phyloP scores from a whole-genome alignment of 257 asterid species.

The Cinchona pubescens region DNA sequence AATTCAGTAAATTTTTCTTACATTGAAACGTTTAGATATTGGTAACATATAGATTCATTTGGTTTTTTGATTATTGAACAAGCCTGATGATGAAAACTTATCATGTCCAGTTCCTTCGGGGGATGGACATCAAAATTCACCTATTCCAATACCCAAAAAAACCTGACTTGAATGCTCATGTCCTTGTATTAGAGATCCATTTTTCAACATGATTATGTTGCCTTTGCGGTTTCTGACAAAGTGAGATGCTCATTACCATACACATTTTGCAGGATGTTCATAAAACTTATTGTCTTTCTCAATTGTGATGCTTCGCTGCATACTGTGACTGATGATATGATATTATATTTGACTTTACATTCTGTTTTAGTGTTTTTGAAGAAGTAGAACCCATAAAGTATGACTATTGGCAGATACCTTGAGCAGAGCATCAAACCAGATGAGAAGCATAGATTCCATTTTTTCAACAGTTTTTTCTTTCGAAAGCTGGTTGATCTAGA shows the following conservation, averaged over 20 bases:
- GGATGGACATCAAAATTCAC: too few species aligned
- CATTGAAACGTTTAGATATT: too few species aligned
- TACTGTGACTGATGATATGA: neutral
- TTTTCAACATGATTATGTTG: neutral
- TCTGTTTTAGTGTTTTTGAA: neutral
- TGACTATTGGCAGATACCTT: conserved; percentile 59
- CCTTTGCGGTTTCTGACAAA: neutral
- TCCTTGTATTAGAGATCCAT: neutral
- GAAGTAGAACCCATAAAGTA: conserved; percentile 9
- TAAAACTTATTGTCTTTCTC: neutral
- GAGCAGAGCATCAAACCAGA: conserved; percentile 36
- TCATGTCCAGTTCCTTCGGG: too few species aligned
- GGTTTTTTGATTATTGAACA: too few species aligned
- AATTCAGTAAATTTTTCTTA: too few species aligned
- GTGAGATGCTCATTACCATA: neutral
- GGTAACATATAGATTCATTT: too few species aligned
- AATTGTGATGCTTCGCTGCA: neutral
- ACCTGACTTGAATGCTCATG: too few species aligned
- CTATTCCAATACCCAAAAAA: too few species aligned
- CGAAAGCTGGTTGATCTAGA: conserved; percentile 66
- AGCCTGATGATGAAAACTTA: too few species aligned
- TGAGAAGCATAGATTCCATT: conserved; percentile 65
- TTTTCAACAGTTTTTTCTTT: conserved; percentile 90
- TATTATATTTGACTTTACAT: neutral
- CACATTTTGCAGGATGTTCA: neutral